Conservation (phyloP, 2,329 filamentous ascomycete species). For the Stemphylium lycopersici region DNA sequence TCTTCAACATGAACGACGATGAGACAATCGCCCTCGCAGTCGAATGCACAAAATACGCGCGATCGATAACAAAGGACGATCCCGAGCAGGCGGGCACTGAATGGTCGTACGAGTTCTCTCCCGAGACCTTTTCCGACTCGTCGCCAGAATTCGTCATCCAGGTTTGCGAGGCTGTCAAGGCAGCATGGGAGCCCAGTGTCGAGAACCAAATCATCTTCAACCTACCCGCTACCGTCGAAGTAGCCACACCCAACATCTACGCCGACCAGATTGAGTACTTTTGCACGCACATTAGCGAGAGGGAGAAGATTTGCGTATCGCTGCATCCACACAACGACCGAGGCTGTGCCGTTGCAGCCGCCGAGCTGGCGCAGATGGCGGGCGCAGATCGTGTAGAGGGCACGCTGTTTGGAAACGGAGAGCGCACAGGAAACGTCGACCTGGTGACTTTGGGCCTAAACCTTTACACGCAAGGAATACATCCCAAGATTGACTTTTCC, state of each 20-base stretch:
- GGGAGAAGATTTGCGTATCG: constrained; percentile 86
- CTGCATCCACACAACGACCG: constrained; percentile 95
- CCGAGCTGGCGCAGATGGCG: constrained; percentile 94
- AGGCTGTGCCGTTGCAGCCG: constrained; percentile 85
- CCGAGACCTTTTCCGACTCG: constrained; percentile 90
- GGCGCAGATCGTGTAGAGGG: constrained; percentile 94
- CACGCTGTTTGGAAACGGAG: constrained; percentile 91
- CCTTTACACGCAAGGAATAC: constrained; percentile 90
- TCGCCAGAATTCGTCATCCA: constrained; percentile 80
- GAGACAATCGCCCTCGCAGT: constrained; percentile 82
- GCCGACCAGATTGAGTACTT: constrained; percentile 98
- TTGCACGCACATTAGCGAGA: constrained; percentile 80
- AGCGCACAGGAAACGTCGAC: constrained; percentile 94
- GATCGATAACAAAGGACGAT: constrained; percentile 86
- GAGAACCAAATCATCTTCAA: constrained; percentile 94
- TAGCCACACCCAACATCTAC: constrained; percentile 93
- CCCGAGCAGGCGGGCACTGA: constrained; percentile 62
- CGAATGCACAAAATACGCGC: constrained; percentile 82
- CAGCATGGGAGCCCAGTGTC: constrained; percentile 82
- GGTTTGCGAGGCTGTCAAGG: constrained; percentile 92
- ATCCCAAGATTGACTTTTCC: constrained; percentile 87
- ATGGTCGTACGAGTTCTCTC: constrained; percentile 84
- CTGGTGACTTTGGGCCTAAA: constrained; percentile 91
- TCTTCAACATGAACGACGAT: constrained; percentile 86
- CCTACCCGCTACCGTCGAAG: constrained; percentile 92